Evolutionary conservation across 208 protist species (phyloP).

Genomic region (Leishmania amazonensis): DNA sequence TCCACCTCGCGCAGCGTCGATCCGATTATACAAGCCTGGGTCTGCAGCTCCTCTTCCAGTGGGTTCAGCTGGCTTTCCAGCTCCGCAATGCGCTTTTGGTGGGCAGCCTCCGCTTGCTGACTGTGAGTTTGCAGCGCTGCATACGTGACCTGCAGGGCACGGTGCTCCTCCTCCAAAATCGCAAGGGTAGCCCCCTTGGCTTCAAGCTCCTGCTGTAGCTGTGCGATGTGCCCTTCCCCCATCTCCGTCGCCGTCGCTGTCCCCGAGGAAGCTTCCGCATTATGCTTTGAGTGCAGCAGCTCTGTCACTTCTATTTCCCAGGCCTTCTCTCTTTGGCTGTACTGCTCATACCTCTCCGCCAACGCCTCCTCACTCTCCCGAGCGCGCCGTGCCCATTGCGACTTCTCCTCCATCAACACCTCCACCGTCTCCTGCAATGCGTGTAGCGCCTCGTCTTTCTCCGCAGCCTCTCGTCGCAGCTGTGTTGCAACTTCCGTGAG

Average conservation of each 20-base stretch:
- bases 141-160: constrained; percentile 6
- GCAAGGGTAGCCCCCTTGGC: neutral
- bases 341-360: constrained; percentile 26
- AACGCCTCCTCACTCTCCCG: constrained; percentile 24
- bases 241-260: neutral
- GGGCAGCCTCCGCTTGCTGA: neutral
- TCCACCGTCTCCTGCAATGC: constrained; percentile 16
- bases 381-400: constrained; percentile 25
- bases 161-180: constrained; percentile 13
- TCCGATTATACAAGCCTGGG: constrained; percentile 14
- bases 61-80: constrained; percentile 19
- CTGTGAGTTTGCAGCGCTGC: constrained; percentile 17
- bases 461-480: constrained; percentile 14
- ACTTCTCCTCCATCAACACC: constrained; percentile 25
- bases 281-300: constrained; percentile 15
- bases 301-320: constrained; percentile 18
- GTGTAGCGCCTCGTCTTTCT: constrained; percentile 15
- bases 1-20: constrained; percentile 17
- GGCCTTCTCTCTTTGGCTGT: constrained; percentile 22
- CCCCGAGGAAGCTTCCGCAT: neutral
- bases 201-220: constrained; percentile 8
- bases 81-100: constrained; percentile 16
- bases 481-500: constrained; percentile 14
- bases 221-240: constrained; percentile 1
- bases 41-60: constrained; percentile 18